Base-by-base conservation (phyloP, 441 rosid species). In the Breynia disticha region DNA sequence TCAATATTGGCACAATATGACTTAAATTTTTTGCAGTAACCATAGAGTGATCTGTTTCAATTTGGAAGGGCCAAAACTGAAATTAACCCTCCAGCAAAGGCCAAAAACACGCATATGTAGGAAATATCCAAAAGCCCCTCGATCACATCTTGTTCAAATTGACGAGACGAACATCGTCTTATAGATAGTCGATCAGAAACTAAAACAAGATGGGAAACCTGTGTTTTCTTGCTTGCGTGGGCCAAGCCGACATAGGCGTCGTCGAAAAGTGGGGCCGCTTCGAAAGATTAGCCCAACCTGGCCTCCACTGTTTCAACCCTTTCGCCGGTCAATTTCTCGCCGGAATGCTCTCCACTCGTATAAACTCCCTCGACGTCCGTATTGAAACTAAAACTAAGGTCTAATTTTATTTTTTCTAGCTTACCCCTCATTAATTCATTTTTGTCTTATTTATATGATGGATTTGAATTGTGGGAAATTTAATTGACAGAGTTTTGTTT, bases 351-450 rank as follows among this genome's bases (percentile, higher is more conserved):
- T 87, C 97, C 55, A 90, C 96, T 56, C 69, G 95, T 63, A 79
- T 94, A 74, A 55, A 53, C 16, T 94, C 99, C 43, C 95, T 94
- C 48, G 97, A 94, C 38, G 99, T 87, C 52, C 82, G 82, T 43
- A 79, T 87, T 72, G 97, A 93, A 61, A 93, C 97, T 75, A 93
- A 93, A 70, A 84, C 96, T 57, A 93, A 89, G 94, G 96, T 82
- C 43, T 2, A 1, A n/a, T n/a, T 19, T n/a, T n/a, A n/a, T n/a
- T 42, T 17, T 3, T 2, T 3, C 6, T 43, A 14, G 10, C 16
- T 45, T 37, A 24, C 8, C 16, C n/a, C 7, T 19, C 19, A 0
- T 28, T n/a, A 20, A 14, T 54, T 41, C 37, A 2, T 10, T 11
- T 17, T 19, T 37, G 22, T 48, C n/a, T n/a, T n/a, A n/a, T n/a